phyloP scores from a whole-genome alignment of 495 filamentous ascomycete genomes.

The Talaromyces adpressus region DNA sequence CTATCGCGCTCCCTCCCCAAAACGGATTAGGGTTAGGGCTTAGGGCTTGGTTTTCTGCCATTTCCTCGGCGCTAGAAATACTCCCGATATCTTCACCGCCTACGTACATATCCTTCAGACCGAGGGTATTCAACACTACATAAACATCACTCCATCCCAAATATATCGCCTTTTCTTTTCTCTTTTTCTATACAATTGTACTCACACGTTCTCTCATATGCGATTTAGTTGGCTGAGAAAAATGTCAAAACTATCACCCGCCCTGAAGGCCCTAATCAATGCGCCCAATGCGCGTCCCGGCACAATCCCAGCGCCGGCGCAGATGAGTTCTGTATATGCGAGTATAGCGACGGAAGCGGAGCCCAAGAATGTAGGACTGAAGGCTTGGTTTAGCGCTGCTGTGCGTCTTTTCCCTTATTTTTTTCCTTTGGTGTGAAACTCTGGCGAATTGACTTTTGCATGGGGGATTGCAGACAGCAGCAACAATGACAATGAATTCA shows the following conservation, averaged over 20 bases:
- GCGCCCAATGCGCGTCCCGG: conserved; percentile 57
- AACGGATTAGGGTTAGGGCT: background rate
- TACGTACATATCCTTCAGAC: background rate
- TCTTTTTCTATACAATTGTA: background rate
- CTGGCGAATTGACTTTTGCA: too few species aligned
- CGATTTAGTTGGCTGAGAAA: background rate
- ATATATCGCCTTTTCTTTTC: background rate
- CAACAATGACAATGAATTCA: conserved; percentile 71
- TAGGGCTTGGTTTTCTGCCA: background rate
- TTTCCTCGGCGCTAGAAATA: background rate
- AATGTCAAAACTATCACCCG: conserved; percentile 63
- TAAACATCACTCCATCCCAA: background rate
- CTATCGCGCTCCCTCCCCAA: background rate
- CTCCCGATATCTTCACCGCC: conserved; percentile 3
- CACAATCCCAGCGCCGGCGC: conserved; percentile 53
- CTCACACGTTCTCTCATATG: background rate
- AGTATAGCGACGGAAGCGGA: conserved; percentile 48
- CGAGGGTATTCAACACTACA: background rate
- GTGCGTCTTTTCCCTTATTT: conserved; percentile 26
- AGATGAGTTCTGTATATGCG: conserved; percentile 53
- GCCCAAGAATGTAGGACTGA: conserved; percentile 46
- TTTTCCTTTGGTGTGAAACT: too few species aligned
- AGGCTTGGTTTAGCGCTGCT: conserved; percentile 60
- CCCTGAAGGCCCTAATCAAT: conserved; percentile 67
- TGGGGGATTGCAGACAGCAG: conserved; percentile 45